Percentiles rank a stretch among this genome's conserved stretches.
These are phyloP conservation scores for Trichoderma polysporum DNA, from an alignment of 2,329 filamentous ascomycete genomes.

Conservation along the genomic window DNA sequence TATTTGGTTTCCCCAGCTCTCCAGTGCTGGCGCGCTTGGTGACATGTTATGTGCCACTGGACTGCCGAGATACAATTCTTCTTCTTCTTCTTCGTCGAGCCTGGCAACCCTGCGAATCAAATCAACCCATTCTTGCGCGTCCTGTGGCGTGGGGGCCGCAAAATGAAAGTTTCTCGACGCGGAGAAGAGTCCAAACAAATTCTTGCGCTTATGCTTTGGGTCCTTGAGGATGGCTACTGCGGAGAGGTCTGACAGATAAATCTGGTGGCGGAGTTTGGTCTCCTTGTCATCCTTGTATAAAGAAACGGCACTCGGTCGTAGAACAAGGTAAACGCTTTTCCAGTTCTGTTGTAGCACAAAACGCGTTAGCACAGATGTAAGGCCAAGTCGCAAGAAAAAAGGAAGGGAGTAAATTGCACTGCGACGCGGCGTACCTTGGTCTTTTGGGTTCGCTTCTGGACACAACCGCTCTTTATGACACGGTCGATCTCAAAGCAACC, in stretches of 20 bases:
- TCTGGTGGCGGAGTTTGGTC: slow-evolving; percentile 82
- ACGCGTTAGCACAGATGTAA: slow-evolving; percentile 23
- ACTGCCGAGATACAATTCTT: slow-evolving; percentile 74
- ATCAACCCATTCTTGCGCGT: slow-evolving; percentile 84
- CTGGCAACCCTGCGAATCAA: slow-evolving; percentile 76
- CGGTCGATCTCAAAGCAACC: slow-evolving; percentile 96
- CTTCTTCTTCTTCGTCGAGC: slow-evolving; percentile 85
- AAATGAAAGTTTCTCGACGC: slow-evolving; percentile 90
- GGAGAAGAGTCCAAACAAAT: slow-evolving; percentile 91
- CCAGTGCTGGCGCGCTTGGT: slow-evolving; percentile 24
- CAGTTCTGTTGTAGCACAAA: slow-evolving; percentile 60
- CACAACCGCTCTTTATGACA: slow-evolving; percentile 83
- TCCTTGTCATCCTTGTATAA: slow-evolving; percentile 93
- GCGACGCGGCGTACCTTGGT: slow-evolving; percentile 68
- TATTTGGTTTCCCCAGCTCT: slow-evolving; percentile 21
- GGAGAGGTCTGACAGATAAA: slow-evolving; percentile 85
- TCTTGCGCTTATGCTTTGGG: slow-evolving; percentile 79
- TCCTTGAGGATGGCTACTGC: slow-evolving; percentile 87
- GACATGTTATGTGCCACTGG: slow-evolving; percentile 55
- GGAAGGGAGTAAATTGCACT: neutral
- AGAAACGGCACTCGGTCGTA: slow-evolving; percentile 85
- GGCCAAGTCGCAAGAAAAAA: slow-evolving; percentile 13
- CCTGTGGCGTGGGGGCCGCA: slow-evolving; percentile 68
- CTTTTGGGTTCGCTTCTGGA: slow-evolving; percentile 86
- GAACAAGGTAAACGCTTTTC: slow-evolving; percentile 85